Evolutionary conservation across 805 yeast species (phyloP).

Genomic region (Kuraishia ogatae): DNA sequence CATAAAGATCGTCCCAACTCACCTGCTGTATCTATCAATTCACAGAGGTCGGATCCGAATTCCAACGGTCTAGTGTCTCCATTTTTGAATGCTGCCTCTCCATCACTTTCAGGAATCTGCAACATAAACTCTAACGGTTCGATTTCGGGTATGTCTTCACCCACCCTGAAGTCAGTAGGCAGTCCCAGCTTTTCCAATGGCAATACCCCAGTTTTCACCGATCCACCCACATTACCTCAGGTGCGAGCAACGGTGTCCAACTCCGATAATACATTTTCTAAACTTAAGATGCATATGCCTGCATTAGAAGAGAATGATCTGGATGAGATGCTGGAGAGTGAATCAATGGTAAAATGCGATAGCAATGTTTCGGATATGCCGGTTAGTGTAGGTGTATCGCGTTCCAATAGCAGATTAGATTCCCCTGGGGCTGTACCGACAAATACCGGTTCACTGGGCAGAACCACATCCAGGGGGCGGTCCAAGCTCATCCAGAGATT

Average conservation of each 20-base stretch:
- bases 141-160: background rate
- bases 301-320: conserved; percentile 23
- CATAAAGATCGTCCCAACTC: background rate
- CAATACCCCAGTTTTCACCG: background rate
- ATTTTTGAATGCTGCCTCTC: background rate
- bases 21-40: background rate
- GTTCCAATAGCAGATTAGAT: background rate
- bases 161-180: background rate
- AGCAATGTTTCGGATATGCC: background rate
- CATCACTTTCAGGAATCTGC: background rate
- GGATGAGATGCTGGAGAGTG: conserved; percentile 20
- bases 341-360: background rate
- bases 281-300: conserved; percentile 20
- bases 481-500: conserved; percentile 12
- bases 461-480: background rate
- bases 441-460: background rate
- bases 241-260: conserved; percentile 6
- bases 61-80: background rate
- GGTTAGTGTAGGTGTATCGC: background rate
- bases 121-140: background rate
- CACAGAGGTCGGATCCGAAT: background rate
- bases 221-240: background rate
- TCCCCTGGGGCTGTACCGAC: background rate
- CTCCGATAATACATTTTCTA: conserved; percentile 15
- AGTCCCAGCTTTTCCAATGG: background rate